Percentiles rank a stretch among this genome's conserved stretches.
phyloP scores from a whole-genome alignment of 495 filamentous ascomycete species.

The Aspergillus asperescens region DNA sequence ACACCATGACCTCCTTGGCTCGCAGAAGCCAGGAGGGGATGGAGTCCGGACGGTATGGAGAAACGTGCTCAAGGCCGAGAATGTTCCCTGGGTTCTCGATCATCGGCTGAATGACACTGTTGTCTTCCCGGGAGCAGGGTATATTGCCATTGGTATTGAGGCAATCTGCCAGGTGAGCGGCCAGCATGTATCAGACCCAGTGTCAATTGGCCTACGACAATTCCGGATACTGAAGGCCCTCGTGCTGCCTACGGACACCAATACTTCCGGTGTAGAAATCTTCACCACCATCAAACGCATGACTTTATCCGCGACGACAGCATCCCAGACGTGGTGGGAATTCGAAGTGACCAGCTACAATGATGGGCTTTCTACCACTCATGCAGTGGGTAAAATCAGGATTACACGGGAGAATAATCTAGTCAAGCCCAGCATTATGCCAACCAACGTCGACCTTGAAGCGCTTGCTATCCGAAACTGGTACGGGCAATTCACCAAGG shows the following conservation, averaged over 20 bases:
- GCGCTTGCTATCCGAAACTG: not conserved
- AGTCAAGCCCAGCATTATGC: not conserved
- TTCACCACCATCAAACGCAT: not conserved
- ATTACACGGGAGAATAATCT: too few relatives aligned
- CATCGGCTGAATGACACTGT: conserved; percentile 18
- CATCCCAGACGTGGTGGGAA: conserved; percentile 12
- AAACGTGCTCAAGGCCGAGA: conserved; percentile 10
- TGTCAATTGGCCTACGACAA: conserved; percentile 25
- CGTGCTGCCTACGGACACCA: conserved; percentile 7
- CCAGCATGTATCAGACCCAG: conserved; percentile 9
- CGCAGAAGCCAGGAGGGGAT: not conserved
- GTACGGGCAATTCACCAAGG: conserved; percentile 3
- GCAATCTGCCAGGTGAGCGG: conserved; percentile 31
- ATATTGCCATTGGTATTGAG: conserved; percentile 53
- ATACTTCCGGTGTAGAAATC: not conserved
- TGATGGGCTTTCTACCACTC: not conserved
- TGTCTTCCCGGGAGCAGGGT: conserved; percentile 52
- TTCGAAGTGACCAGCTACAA: conserved; percentile 8
- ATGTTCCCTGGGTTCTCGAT: conserved; percentile 14
- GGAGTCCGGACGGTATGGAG: not conserved
- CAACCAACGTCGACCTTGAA: not conserved
- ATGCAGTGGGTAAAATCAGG: conserved; percentile 11
- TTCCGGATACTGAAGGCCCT: conserved; percentile 35
- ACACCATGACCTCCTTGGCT: conserved; percentile 9
- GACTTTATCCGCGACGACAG: too few relatives aligned